A percentile compares a stretch with the other conserved stretches of the same genome.
Evolutionary conservation across 352 stramenopile species (phyloP).

Genomic region (Phytophthora constricta): DNA sequence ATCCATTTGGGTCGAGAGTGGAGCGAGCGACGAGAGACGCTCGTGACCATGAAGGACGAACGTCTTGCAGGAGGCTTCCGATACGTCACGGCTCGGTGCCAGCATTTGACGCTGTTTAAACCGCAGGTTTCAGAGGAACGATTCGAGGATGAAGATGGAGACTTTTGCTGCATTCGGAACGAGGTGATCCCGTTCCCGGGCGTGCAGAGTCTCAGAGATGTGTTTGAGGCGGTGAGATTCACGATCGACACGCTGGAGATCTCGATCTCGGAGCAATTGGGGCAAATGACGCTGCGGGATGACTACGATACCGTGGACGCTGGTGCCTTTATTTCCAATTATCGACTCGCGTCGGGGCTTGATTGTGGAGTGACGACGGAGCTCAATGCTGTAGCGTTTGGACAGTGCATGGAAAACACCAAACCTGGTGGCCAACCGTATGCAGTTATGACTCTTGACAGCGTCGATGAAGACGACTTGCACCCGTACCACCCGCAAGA

Average conservation of each 20-base stretch:
- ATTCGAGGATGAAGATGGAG: slow-evolving; percentile 25
- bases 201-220: slow-evolving; percentile 20
- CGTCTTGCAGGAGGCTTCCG: slow-evolving; percentile 19
- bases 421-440: slow-evolving; percentile 8
- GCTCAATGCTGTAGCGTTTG: slow-evolving; percentile 26
- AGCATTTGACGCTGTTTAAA: slow-evolving; percentile 28
- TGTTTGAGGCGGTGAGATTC: slow-evolving; percentile 45
- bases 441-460: slow-evolving; percentile 24
- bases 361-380: slow-evolving; percentile 13
- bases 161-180: slow-evolving; percentile 32
- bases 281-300: slow-evolving; percentile 31
- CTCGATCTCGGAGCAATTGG: slow-evolving; percentile 38
- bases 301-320: slow-evolving; percentile 23
- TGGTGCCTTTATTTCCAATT: slow-evolving; percentile 4
- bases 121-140: slow-evolving; percentile 33
- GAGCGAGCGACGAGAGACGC: slow-evolving; percentile 15
- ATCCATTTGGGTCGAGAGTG: slow-evolving; percentile 28
- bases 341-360: background rate
- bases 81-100: slow-evolving; percentile 29
- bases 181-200: slow-evolving; percentile 41
- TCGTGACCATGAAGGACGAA: slow-evolving; percentile 32
- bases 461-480: slow-evolving; percentile 40
- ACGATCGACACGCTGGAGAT: slow-evolving; percentile 43
- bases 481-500: slow-evolving; percentile 39
- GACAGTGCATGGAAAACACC: slow-evolving; percentile 7